Conservation (phyloP, 495 filamentous ascomycete species). For the Penicillium robsamsonii region DNA sequence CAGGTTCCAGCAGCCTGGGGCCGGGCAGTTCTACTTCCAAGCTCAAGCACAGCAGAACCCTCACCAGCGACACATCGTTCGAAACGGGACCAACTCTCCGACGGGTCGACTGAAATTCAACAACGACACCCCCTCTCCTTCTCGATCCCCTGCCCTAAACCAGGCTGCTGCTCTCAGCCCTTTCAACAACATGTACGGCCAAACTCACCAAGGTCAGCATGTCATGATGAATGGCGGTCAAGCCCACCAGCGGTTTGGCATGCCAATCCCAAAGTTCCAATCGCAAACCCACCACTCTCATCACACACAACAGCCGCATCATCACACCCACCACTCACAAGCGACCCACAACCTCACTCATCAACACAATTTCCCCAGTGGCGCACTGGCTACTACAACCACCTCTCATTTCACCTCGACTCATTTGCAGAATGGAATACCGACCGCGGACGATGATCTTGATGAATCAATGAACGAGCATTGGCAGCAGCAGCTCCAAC, state of each 20-base stretch:
- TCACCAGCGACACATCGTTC: conserved; percentile 51
- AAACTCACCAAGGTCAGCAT: conserved; percentile 78
- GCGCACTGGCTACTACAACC: conserved; percentile 64
- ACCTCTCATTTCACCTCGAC: conserved; percentile 73
- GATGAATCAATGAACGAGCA: conserved; percentile 70
- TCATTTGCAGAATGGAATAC: conserved; percentile 74
- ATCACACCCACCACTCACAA: conserved; percentile 72
- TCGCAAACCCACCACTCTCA: conserved; percentile 70
- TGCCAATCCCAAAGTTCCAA: conserved; percentile 69
- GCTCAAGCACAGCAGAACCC: conserved; percentile 52
- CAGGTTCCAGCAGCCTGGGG: conserved; percentile 70
- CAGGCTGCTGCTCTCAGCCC: conserved; percentile 62
- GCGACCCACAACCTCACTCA: conserved; percentile 62
- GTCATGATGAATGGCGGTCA: conserved; percentile 68
- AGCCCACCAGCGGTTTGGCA: conserved; percentile 59
- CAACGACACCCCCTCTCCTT: conserved; percentile 65
- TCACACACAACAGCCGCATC: conserved; percentile 72
- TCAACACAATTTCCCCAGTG: conserved; percentile 77
- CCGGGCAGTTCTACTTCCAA: conserved; percentile 61
- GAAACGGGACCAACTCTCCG: conserved; percentile 55
- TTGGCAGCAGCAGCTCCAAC: conserved; percentile 82
- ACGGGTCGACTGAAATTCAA: conserved; percentile 48
- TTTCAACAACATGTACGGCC: conserved; percentile 77
- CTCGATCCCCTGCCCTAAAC: conserved; percentile 64
- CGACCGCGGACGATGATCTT: conserved; percentile 53